These are phyloP conservation scores for Phaseolus coccineus DNA, from an alignment of 331 rosid species.

Conservation along the genomic window DNA sequence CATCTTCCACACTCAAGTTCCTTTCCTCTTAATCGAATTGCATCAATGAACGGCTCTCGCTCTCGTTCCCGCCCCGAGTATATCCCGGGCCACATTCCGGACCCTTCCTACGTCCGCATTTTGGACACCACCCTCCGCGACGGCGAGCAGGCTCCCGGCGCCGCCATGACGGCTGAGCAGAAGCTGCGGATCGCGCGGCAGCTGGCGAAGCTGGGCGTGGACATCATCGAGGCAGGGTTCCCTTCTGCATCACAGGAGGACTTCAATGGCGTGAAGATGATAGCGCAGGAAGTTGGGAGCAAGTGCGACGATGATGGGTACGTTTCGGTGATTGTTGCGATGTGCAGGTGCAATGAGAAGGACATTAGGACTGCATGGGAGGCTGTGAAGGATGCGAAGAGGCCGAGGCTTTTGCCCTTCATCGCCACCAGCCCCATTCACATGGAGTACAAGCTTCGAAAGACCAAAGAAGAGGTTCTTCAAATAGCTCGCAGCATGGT, in stretches of 20 bases:
- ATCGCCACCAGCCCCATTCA: slow-evolving; percentile 82
- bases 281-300: slow-evolving; percentile 69
- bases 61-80: slow-evolving; percentile 52
- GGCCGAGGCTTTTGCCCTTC: slow-evolving; percentile 70
- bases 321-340: slow-evolving; percentile 73
- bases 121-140: too few relatives aligned
- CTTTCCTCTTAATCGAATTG: background rate
- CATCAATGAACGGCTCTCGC: background rate
- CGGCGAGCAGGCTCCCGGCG: too few relatives aligned
- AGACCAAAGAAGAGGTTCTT: slow-evolving; percentile 36
- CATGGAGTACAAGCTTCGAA: slow-evolving; percentile 67
- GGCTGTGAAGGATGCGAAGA: slow-evolving; percentile 72
- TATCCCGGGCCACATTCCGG: slow-evolving; percentile 50
- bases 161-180: too few relatives aligned
- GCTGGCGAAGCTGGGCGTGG: too few relatives aligned
- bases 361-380: slow-evolving; percentile 81
- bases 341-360: slow-evolving; percentile 71
- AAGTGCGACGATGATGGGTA: slow-evolving; percentile 56
- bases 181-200: too few relatives aligned
- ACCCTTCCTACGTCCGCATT: too few relatives aligned
- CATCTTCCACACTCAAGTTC: background rate
- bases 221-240: too few relatives aligned
- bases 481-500: slow-evolving; percentile 67
- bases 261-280: slow-evolving; percentile 52
- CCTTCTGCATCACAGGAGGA: too few relatives aligned